phyloP scores from a whole-genome alignment of 305 asterid species.

The Fraxinus dipetala region DNA sequence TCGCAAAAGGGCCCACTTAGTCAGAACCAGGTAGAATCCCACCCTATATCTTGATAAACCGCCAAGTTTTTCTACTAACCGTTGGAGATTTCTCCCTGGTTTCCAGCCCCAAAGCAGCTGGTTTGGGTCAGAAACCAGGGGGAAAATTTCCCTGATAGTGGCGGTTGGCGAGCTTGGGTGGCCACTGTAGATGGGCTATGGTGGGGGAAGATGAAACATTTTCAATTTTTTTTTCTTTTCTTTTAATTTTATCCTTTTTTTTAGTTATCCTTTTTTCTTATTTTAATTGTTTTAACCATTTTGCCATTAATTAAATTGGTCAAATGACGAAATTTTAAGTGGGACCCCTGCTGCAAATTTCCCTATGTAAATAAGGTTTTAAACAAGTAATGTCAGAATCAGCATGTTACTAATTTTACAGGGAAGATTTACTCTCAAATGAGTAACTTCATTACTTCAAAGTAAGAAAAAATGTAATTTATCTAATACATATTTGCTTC shows the following conservation, averaged over 20 bases:
- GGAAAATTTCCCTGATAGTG: background rate
- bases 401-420: background rate
- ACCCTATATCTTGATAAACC: background rate
- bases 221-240: background rate
- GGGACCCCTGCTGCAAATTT: background rate
- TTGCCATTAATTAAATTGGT: background rate
- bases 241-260: background rate
- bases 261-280: background rate
- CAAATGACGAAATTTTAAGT: background rate
- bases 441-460: background rate
- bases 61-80: background rate
- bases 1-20: background rate
- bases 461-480: background rate
- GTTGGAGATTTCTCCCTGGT: background rate
- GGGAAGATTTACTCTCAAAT: background rate
- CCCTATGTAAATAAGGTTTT: background rate
- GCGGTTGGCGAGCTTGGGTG: background rate
- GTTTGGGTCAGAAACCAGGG: background rate
- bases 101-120: background rate
- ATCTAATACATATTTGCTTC: background rate
- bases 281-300: background rate
- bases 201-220: background rate
- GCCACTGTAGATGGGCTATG: background rate
- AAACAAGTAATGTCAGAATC: background rate
- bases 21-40: background rate